Conservation (phyloP, 148 eudicot genomes). For the Persicaria maculosa region DNA sequence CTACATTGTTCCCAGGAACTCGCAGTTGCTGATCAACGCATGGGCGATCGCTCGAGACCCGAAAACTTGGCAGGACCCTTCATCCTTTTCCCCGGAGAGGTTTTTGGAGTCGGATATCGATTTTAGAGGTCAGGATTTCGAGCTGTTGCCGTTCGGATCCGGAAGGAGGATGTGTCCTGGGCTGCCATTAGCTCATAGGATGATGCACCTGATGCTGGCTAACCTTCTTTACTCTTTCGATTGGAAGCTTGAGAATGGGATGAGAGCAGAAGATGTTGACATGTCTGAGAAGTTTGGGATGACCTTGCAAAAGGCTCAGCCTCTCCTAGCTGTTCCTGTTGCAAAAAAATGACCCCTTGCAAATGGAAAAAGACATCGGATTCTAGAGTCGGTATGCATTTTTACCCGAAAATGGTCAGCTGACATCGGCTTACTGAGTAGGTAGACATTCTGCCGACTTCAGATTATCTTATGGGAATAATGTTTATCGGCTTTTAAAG, state of each 20-base stretch:
- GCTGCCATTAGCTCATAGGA: conserved; percentile 24
- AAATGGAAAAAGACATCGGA: too few relatives aligned
- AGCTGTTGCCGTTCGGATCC: conserved; percentile 48
- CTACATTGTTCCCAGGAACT: conserved; percentile 32
- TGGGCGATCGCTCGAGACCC: conserved; percentile 57
- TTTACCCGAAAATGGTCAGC: too few relatives aligned
- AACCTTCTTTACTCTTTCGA: conserved; percentile 34
- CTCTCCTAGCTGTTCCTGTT: not conserved
- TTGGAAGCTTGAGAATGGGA: conserved; percentile 29
- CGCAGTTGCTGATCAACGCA: conserved; percentile 41
- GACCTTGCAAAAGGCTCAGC: conserved; percentile 23
- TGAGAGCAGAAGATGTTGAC: conserved; percentile 18
- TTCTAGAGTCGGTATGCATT: too few relatives aligned
- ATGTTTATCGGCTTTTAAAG: too few relatives aligned
- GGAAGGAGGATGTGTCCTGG: conserved; percentile 53
- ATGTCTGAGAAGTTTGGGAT: conserved; percentile 36
- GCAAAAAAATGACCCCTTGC: not conserved
- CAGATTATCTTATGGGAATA: too few relatives aligned
- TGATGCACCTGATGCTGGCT: conserved; percentile 23
- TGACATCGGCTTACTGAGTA: too few relatives aligned
- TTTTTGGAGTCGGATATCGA: conserved; percentile 30
- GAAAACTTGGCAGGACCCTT: conserved; percentile 30
- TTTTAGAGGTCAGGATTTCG: conserved; percentile 41
- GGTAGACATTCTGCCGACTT: too few relatives aligned
- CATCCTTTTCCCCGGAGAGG: conserved; percentile 39